Evolutionary conservation across 208 protist genomes (phyloP).

Genomic region (Trichomonas gallinae): DNA sequence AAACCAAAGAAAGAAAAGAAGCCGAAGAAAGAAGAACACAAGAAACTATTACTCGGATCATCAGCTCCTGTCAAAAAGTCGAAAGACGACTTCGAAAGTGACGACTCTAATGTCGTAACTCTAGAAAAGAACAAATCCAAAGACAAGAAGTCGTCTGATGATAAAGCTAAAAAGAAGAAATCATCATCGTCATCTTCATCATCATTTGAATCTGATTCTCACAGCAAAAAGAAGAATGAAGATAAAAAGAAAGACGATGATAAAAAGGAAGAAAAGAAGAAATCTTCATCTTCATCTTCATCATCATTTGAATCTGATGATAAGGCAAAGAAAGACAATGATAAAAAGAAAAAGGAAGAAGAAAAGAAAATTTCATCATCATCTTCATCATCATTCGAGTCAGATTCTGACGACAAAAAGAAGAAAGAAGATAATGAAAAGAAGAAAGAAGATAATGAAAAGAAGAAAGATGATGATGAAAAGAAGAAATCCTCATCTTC

Average conservation of each 20-base stretch:
- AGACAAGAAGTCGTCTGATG: no score
- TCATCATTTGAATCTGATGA: not conserved
- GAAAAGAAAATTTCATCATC: not conserved
- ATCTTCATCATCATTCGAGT: not conserved
- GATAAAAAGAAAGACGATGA: not conserved
- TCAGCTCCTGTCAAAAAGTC: not conserved
- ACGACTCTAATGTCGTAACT: not conserved
- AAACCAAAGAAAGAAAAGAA: not conserved
- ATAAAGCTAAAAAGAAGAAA: not conserved
- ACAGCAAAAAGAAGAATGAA: not conserved
- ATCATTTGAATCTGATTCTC: not conserved
- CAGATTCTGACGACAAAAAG: no score
- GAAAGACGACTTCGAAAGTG: not conserved
- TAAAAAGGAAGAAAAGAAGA: not conserved
- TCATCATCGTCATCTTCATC: not conserved
- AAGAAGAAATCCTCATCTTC: not conserved
- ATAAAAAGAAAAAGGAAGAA: not conserved
- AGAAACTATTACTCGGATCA: not conserved
- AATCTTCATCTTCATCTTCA: not conserved
- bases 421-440: not conserved
- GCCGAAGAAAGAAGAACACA: not conserved
- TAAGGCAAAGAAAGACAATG: not conserved
- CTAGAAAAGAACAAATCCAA: not conserved
- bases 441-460: not conserved
- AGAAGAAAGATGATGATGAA: not conserved